These are phyloP conservation scores for Sindora glabra DNA, from an alignment of 306 rosid species.

Conservation along the genomic window DNA sequence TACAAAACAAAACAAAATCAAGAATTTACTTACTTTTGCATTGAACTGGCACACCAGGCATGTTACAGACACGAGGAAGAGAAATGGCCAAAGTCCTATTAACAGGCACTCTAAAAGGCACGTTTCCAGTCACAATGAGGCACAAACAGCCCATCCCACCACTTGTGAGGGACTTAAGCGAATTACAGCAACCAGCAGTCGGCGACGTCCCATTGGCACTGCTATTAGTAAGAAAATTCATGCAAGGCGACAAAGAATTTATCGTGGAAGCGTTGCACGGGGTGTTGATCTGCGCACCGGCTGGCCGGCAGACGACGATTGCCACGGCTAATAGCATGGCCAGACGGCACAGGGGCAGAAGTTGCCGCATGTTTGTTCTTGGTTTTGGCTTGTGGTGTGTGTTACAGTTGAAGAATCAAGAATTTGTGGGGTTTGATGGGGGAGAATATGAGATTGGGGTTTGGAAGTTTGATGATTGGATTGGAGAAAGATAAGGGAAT, in stretches of 20 bases:
- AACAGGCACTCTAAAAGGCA: conserved; percentile 57
- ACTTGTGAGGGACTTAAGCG: conserved; percentile 42
- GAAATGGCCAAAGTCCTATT: conserved; percentile 59
- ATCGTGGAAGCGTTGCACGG: conserved; percentile 49
- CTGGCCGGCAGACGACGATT: conserved; percentile 26
- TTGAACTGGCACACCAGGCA: conserved; percentile 66
- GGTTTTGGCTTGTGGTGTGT: neutral
- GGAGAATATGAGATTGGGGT: neutral
- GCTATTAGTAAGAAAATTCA: conserved; percentile 49
- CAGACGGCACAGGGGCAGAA: too few species aligned
- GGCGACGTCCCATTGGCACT: conserved; percentile 55
- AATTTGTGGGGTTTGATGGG: neutral
- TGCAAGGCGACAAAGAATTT: conserved; percentile 50
- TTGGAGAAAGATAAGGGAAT: conserved; percentile 17
- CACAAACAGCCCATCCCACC: conserved; percentile 57
- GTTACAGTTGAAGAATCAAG: neutral
- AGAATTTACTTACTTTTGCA: conserved; percentile 41
- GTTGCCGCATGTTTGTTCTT: too few species aligned
- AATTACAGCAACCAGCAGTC: conserved; percentile 45
- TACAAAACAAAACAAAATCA: neutral
- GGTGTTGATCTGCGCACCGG: conserved; percentile 34
- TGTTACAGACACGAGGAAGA: conserved; percentile 84
- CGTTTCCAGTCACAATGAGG: conserved; percentile 41
- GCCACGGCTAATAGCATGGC: conserved; percentile 19
- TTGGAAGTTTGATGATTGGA: conserved; percentile 13